Evolutionary conservation across 345 rosid species (phyloP), one percentile per base, ranked within the genome.

Genomic region (Pugionium dolabratum): DNA sequence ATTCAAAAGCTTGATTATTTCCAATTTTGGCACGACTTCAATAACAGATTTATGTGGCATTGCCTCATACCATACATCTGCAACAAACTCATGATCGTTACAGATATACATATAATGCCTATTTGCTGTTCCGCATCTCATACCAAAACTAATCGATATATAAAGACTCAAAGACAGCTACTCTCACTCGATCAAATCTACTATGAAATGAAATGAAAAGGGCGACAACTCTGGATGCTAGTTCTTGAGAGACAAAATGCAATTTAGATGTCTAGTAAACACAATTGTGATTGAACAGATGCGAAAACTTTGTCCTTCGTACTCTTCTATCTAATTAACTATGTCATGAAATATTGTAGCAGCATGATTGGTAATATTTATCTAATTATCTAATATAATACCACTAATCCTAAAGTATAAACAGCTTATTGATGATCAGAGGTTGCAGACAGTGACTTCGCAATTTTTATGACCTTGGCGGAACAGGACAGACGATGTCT

Each of bases 1-100:
- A 9, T 64, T 64, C 42, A 66, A 59, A 44, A 43, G 62, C 56
- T 66, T 73, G 56, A 66, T 62, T 73, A 18, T 53, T 73, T 66
- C 67, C 25, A 73, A 3, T 59, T 59, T 66, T 46, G 56, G 51
- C 56, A 59, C 6, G 67, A 51, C 72, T 66, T 52, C 37, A 73
- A 7, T 59, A 50, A 51, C 32, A 50, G 26, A 64, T 33, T 26
- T 40, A 48, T 64, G 64, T 55, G 59, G 66, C 70, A 57, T 72
- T 57, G 28, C 60, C 66, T 33, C 64, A 7, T 11, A 33, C 47
- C 31, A 52, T 33, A 28, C 29, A 48, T 63, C n/a, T 30, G 35
- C 55, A 45, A 62, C 56, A 37, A 56, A 41, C 48, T 50, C 59
- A 36, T 50, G 60, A 49, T 62, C 28, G 54, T 70, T 63, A 54